Evolutionary conservation across 345 rosid genomes (phyloP).

Genomic region (Aquilaria malaccensis): DNA sequence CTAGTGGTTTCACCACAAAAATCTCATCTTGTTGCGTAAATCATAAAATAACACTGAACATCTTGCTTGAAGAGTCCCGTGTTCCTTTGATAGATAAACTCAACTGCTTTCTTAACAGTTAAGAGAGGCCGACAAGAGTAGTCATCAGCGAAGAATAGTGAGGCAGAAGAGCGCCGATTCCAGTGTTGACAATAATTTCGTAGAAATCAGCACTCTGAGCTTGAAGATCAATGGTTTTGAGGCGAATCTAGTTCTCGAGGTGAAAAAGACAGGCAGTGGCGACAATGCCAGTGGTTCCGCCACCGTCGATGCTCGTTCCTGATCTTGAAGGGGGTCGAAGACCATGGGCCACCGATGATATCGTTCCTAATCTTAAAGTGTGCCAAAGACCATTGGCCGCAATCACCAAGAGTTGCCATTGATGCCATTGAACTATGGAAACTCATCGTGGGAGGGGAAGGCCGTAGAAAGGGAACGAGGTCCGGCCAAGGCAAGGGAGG

Average conservation of each 20-base stretch:
- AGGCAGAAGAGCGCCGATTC: conserved; percentile 81
- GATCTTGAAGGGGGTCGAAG: too few species aligned
- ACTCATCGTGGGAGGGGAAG: too few species aligned
- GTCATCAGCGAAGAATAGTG: conserved; percentile 62
- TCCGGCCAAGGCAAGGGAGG: too few species aligned
- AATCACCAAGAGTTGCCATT: too few species aligned
- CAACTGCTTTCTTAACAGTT: conserved; percentile 66
- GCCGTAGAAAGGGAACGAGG: too few species aligned
- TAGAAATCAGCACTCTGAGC: conserved; percentile 80
- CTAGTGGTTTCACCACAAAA: too few species aligned
- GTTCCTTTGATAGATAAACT: conserved; percentile 31
- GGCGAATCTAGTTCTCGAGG: conserved; percentile 89
- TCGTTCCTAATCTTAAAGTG: too few species aligned
- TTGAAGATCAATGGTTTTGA: conserved; percentile 51
- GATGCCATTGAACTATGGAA: too few species aligned
- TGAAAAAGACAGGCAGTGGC: conserved; percentile 62
- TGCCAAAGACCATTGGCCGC: too few species aligned
- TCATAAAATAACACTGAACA: too few species aligned
- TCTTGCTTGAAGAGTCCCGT: conserved; percentile 49
- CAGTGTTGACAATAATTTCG: conserved; percentile 85
- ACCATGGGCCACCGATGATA: too few species aligned
- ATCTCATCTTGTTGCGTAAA: too few species aligned
- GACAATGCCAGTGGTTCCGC: conserved; percentile 61
- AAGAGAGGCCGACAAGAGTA: conserved; percentile 72
- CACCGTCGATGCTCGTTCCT: conserved; percentile 64